Evolutionary conservation across 345 rosid genomes (phyloP).

Genomic region (Barbarea vulgaris): DNA sequence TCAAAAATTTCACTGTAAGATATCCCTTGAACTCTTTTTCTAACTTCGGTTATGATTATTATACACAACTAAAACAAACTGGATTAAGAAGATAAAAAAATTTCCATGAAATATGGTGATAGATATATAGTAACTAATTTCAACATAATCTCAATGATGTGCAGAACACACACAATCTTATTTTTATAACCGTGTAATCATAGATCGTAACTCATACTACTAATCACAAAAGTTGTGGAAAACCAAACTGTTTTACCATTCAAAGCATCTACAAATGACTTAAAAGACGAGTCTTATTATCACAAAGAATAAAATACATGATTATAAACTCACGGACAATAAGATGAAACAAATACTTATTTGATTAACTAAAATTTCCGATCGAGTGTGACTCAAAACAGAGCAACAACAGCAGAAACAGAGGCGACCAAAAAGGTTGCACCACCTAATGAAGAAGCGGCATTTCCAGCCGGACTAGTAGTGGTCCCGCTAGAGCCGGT

Average conservation of each 20-base stretch:
- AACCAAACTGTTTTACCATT: not conserved
- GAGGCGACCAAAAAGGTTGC: constrained; percentile 26
- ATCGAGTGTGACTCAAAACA: constrained; percentile 32
- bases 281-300: not conserved
- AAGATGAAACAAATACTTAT: constrained; percentile 17
- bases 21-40: too few species aligned
- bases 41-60: not conserved
- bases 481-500: constrained; percentile 27
- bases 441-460: constrained; percentile 31
- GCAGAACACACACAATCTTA: not conserved
- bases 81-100: not conserved
- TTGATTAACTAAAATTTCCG: not conserved
- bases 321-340: not conserved
- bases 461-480: constrained; percentile 29
- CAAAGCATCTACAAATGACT: not conserved
- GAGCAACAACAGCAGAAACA: constrained; percentile 36
- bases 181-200: not conserved
- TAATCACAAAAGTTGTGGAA: not conserved
- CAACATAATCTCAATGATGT: not conserved
- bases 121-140: not conserved
- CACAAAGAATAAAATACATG: constrained; percentile 5
- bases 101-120: not conserved
- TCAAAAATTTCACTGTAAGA: not conserved
- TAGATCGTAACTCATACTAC: not conserved
- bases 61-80: not conserved